These are phyloP conservation scores for Isochrysis galbana DNA, from an alignment of 78 protist genomes.

Conservation along the genomic window DNA sequence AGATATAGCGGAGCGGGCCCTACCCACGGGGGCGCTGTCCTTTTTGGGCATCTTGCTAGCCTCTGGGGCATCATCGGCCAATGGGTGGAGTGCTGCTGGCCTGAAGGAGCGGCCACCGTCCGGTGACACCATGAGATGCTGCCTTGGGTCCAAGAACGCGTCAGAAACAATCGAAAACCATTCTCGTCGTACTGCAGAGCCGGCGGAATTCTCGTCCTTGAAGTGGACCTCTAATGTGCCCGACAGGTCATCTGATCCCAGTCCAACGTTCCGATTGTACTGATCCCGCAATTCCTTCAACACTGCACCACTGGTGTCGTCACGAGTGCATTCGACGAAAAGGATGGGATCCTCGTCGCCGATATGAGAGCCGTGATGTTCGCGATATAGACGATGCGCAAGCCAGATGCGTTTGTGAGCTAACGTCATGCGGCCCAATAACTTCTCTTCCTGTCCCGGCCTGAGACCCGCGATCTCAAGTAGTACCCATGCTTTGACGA, in stretches of 20 bases:
- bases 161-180: constrained; percentile 14
- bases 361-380: not conserved
- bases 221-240: constrained; percentile 30
- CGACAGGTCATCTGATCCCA: not conserved
- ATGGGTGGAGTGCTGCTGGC: not conserved
- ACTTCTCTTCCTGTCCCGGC: not conserved
- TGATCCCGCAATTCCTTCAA: not conserved
- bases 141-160: not conserved
- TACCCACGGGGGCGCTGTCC: not conserved
- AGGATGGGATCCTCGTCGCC: constrained; percentile 11
- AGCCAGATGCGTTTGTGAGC: constrained; percentile 2
- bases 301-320: not conserved
- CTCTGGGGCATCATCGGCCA: not conserved
- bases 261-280: not conserved
- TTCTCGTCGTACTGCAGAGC: constrained; percentile 13
- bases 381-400: not conserved
- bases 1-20: not conserved
- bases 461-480: not conserved
- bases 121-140: not conserved
- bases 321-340: constrained; percentile 18
- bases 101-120: not conserved
- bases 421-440: not conserved
- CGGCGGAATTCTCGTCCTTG: constrained; percentile 29
- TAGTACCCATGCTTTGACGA: constrained; percentile 17
- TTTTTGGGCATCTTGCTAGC: not conserved